These are phyloP conservation scores for Dovyalis caffra DNA, from an alignment of 345 rosid species.

Conservation along the genomic window DNA sequence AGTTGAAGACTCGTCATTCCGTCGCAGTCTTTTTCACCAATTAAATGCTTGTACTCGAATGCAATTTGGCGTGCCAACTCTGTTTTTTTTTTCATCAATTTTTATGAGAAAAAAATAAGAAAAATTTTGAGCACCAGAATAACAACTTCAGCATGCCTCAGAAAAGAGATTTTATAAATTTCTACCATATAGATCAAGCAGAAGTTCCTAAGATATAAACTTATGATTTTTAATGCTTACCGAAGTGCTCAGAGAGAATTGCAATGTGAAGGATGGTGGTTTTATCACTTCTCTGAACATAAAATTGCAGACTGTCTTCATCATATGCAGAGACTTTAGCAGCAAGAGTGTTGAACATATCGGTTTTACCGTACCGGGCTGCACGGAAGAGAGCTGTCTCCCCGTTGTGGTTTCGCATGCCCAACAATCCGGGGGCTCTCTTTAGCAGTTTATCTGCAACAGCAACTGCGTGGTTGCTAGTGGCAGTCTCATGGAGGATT, in stretches of 20 bases:
- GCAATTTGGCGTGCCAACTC: background rate
- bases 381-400: slow-evolving; percentile 7
- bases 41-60: too few species aligned
- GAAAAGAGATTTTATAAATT: too few species aligned
- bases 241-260: slow-evolving; percentile 4
- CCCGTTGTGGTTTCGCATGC: slow-evolving; percentile 9
- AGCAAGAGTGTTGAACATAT: background rate
- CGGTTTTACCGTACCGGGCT: background rate
- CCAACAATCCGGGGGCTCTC: background rate
- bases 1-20: slow-evolving; percentile 7
- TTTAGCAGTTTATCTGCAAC: background rate
- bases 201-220: too few species aligned
- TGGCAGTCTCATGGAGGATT: background rate
- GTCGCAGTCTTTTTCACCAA: background rate
- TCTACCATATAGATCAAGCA: too few species aligned
- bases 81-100: background rate
- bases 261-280: slow-evolving; percentile 9
- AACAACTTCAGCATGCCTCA: background rate
- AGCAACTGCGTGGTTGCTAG: background rate
- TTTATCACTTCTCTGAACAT: too few species aligned
- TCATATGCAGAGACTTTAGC: background rate
- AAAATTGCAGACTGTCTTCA: background rate
- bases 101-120: background rate
- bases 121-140: background rate
- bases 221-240: background rate